A percentile compares a stretch with the other conserved stretches of the same genome.
Conservation (phyloP, 345 rosid species). For the Chamaenerion angustifolium region DNA sequence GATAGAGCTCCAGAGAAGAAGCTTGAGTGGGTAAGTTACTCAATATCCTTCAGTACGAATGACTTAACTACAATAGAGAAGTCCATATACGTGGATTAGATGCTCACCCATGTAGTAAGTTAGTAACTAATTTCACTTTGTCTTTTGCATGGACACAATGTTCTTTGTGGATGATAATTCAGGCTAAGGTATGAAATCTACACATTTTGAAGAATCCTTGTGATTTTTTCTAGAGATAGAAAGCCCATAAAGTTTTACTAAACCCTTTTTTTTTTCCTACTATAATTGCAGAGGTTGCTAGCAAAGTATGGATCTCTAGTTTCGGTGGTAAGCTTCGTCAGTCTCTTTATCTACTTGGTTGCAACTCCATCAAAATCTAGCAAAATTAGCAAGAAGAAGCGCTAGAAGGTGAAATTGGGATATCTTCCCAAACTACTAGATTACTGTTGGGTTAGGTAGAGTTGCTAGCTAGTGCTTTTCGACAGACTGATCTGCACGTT, state of each 20-base stretch:
- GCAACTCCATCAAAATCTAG: slow-evolving; percentile 52
- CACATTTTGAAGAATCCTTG: slow-evolving; percentile 1
- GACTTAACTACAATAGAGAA: too few species aligned
- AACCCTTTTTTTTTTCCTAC: background rate
- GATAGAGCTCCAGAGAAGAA: slow-evolving; percentile 61
- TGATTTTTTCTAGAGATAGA: too few species aligned
- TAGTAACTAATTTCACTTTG: slow-evolving; percentile 8
- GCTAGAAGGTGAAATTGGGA: slow-evolving; percentile 14
- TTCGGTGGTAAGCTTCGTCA: slow-evolving; percentile 63
- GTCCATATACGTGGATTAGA: too few species aligned
- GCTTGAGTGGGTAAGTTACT: slow-evolving; percentile 44
- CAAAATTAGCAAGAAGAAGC: slow-evolving; percentile 63
- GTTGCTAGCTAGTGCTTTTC: too few species aligned
- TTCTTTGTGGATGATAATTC: slow-evolving; percentile 15
- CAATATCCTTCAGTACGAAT: too few species aligned
- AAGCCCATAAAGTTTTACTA: background rate
- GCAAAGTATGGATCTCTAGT: slow-evolving; percentile 71
- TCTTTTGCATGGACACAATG: slow-evolving; percentile 24
- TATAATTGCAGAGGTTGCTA: slow-evolving; percentile 55
- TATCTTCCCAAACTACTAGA: too few species aligned
- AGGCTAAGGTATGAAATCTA: slow-evolving; percentile 69
- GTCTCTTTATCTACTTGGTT: slow-evolving; percentile 55
- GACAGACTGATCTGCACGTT: too few species aligned
- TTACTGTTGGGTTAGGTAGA: too few species aligned
- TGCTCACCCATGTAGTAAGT: slow-evolving; percentile 4